Base-by-base conservation (phyloP, 2,329 filamentous ascomycete genomes). In the Sarocladium oryzae region DNA sequence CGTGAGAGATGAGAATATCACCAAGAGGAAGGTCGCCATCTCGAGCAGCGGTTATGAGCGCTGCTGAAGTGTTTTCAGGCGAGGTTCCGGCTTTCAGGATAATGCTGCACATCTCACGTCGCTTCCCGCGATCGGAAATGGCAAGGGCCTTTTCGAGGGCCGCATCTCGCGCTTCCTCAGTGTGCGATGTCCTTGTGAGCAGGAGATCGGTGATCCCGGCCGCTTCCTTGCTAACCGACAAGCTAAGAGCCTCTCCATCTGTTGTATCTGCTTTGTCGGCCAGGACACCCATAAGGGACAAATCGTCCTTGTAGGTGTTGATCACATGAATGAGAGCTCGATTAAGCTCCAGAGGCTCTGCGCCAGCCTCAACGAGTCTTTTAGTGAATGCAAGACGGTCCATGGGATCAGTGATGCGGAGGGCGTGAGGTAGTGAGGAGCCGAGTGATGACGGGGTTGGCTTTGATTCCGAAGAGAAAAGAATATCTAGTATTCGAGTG, bases 11-110 rank as follows among this genome's bases (percentile, higher is more conserved):
- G 7, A 82, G 67, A 2, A 79, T 62, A 26, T 70, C 69, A 15
- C 76, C 75, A 1, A 81, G 70, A 7, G 68, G 64, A 8, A 79
- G 53, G 54, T 82, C 79, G 1, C 76, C 76, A 16, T 80, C 76
- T 0, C 73, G 66, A 1, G 77, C 75, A 1, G 78, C 78, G 1
- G 70, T 62, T 1, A 81, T 63, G 1, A 82, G 61, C 0, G 76
- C 76, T 16, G 73, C 69, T 0, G 76, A 79, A 0, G 79, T 69
- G 1, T 68, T 67, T 1, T 69, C 60, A 0, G 70, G 66, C 0
- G 72, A 69, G 0, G 77, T 70, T 2, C 77, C 77, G 2, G 69
- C 69, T 37, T 66, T 66, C 0, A 80, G 57, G 5, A 82, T 63
- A 2, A 67, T 65, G 11, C 62, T 65, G 51, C 75, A 78, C 2